A percentile compares a stretch with the other conserved stretches of the same genome.
These are phyloP conservation scores for Discostella stelligera DNA, from an alignment of 352 stramenopile species.

Conservation along the genomic window DNA sequence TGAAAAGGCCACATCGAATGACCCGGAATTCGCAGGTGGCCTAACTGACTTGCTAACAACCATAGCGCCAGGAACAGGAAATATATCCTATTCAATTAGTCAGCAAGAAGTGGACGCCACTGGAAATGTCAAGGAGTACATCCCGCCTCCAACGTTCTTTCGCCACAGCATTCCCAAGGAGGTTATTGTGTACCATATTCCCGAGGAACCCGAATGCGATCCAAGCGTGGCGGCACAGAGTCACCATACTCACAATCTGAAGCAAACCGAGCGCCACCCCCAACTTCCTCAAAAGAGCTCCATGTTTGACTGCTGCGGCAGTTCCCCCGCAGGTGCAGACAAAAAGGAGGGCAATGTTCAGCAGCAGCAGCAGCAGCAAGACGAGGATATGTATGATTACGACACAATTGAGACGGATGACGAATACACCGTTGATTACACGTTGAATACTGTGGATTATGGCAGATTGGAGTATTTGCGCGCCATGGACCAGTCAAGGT, in stretches of 20 bases:
- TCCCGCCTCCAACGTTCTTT: constrained; percentile 29
- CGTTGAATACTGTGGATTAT: constrained; percentile 32
- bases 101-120: constrained; percentile 33
- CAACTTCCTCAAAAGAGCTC: not conserved
- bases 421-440: constrained; percentile 18
- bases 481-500: constrained; percentile 1
- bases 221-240: constrained; percentile 22
- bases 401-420: constrained; percentile 37
- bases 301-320: constrained; percentile 14
- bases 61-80: not conserved
- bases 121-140: constrained; percentile 28
- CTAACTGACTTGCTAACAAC: constrained; percentile 10
- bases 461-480: constrained; percentile 8
- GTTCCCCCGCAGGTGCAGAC: not conserved
- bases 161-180: constrained; percentile 12
- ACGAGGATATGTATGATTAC: constrained; percentile 24
- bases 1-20: constrained; percentile 6
- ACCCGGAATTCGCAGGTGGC: not conserved
- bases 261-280: constrained; percentile 13
- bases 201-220: constrained; percentile 23
- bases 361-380: not conserved
- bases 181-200: constrained; percentile 26
- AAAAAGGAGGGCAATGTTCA: not conserved
- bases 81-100: constrained; percentile 30
- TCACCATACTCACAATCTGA: constrained; percentile 33